A percentile compares a stretch with the other conserved stretches of the same genome.
Conservation (phyloP, 306 rosid species). For the Prunus dulcis region DNA sequence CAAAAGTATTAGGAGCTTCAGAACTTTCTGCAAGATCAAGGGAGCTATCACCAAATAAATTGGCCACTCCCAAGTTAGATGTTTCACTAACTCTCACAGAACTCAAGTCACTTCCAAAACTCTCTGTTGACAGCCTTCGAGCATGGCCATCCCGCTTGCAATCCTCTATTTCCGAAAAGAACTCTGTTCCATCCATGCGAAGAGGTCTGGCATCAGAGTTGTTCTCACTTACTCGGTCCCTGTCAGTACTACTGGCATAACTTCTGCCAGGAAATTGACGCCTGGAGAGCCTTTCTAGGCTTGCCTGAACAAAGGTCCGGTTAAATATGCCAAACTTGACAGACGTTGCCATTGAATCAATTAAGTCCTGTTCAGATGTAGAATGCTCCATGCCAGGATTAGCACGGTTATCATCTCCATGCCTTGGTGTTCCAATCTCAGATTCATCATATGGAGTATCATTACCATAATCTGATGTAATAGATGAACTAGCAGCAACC, state of each 20-base stretch:
- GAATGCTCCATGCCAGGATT: constrained; percentile 40
- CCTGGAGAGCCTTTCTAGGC: constrained; percentile 24
- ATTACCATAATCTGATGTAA: constrained; percentile 50
- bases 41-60: constrained; percentile 32
- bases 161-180: constrained; percentile 32
- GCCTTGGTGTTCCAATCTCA: constrained; percentile 54
- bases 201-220: constrained; percentile 35
- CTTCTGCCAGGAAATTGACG: constrained; percentile 16
- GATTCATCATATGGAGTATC: constrained; percentile 55
- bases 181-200: constrained; percentile 64
- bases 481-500: constrained; percentile 40
- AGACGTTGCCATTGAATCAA: constrained; percentile 30
- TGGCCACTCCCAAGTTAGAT: constrained; percentile 26
- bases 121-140: constrained; percentile 48
- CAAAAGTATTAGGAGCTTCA: constrained; percentile 32
- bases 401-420: constrained; percentile 33
- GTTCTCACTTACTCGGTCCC: constrained; percentile 29
- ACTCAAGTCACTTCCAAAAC: constrained; percentile 48
- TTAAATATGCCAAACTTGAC: constrained; percentile 28
- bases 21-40: constrained; percentile 33
- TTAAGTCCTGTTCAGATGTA: constrained; percentile 30
- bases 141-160: constrained; percentile 37
- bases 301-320: constrained; percentile 31
- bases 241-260: constrained; percentile 9
- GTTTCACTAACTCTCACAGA: constrained; percentile 37